Conservation (phyloP, 495 filamentous ascomycete species). For the Podospora appendiculata region DNA sequence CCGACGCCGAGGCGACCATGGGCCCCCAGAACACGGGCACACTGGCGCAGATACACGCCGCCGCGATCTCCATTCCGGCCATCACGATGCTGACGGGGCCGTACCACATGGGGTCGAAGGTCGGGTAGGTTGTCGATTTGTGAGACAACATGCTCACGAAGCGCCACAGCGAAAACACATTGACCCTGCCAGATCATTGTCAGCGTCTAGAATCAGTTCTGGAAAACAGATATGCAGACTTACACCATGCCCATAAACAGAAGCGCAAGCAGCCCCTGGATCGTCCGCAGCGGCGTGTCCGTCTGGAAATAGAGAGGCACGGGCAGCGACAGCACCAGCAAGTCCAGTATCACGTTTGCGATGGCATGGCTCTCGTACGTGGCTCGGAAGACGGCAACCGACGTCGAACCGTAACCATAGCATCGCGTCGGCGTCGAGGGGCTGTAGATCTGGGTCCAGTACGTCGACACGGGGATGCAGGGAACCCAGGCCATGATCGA, state of each 20-base stretch:
- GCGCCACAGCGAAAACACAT: constrained; percentile 22
- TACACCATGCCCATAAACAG: constrained; percentile 24
- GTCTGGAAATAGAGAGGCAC: constrained; percentile 23
- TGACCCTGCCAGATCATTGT: constrained; percentile 12
- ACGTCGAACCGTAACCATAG: constrained; percentile 21
- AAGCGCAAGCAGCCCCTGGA: constrained; percentile 16
- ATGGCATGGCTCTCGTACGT: constrained; percentile 25
- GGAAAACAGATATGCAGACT: neutral
- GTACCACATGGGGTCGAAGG: constrained; percentile 27
- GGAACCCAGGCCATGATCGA: constrained; percentile 26
- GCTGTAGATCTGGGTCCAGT: constrained; percentile 11
- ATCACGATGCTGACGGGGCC: constrained; percentile 19
- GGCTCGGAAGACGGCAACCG: constrained; percentile 12
- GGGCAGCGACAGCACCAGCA: constrained; percentile 23
- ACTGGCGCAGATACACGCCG: constrained; percentile 26
- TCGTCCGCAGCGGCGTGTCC: constrained; percentile 8
- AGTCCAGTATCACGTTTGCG: constrained; percentile 25
- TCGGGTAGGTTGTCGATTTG: constrained; percentile 15
- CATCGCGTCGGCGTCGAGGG: constrained; percentile 1
- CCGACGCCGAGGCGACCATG: constrained; percentile 1
- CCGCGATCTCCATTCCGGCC: constrained; percentile 18
- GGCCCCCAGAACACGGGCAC: constrained; percentile 27
- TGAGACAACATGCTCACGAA: constrained; percentile 21
- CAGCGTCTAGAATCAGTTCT: neutral
- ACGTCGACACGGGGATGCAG: constrained; percentile 17